Base-by-base conservation (phyloP, 169 alveolate genomes). In the Plasmodium yoelii region DNA sequence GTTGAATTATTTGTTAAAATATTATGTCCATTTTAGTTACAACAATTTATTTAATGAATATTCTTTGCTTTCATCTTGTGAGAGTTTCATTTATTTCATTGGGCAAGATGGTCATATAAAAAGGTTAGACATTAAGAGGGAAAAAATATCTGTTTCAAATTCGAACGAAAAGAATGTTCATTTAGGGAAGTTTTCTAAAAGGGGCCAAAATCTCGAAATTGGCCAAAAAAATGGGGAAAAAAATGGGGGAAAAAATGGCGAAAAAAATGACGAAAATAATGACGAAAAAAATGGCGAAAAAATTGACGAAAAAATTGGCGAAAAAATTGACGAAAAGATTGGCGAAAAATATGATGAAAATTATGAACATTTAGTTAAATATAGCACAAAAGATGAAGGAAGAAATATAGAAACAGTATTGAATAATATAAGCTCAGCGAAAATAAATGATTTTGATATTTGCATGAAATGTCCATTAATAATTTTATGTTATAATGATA, bases 381-480 rank as follows among this genome's bases (percentile, higher is more conserved):
- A 63, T 65, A 69, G 55, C 9, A 77, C 39, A 19, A 13, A 7
- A 22, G 42, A 65, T 13, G 67, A 73, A 24, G 65, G 57, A 24
- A 57, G 26, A 28, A 51, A 82, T 19, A 9, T 61, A 18, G 90
- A 82, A 42, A 82, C 77, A 28, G 73, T 82, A 7, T 47, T 82
- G 19, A 28, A 55, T 10, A 47, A 82, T 10, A 60, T 82, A 15
- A 69, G 90, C 42, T 61, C 84, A 5, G 72, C 72, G 6, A 65
- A 67, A 61, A 82, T 82, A 26, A 82, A 82, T 61, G 90, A 82
- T 10, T 82, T 82, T 61, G 90, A 82, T 34, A 73, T 82, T 26
- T 82, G 90, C 46, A 8, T 82, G 19, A 65, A 67, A 19, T 63
- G 59, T 6, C 90, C 90, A 4, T 47, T 82, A 56, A 67, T 82